phyloP scores from a whole-genome alignment of 2,329 filamentous ascomycete species.

The Diaporthe destruens region DNA sequence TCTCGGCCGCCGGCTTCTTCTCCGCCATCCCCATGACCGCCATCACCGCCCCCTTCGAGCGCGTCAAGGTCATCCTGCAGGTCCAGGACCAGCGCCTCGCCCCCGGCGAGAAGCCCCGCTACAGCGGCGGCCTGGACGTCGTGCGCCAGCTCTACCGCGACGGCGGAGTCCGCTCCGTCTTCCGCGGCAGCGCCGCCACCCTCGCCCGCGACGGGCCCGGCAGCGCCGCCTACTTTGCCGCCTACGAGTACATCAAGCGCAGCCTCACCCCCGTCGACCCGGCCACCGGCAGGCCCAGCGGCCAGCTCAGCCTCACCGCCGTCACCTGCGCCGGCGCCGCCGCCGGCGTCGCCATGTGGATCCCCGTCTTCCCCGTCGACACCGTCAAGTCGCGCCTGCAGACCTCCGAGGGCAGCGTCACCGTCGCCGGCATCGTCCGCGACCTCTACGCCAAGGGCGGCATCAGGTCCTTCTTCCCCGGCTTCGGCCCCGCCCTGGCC shows the following conservation, averaged over 20 bases:
- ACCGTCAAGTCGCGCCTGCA: conserved; percentile 96
- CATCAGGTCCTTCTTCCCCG: conserved; percentile 94
- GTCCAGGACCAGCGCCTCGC: conserved; percentile 90
- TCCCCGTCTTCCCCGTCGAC: conserved; percentile 96
- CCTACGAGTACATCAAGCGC: conserved; percentile 96
- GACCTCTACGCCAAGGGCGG: conserved; percentile 88
- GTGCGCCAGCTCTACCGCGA: conserved; percentile 93
- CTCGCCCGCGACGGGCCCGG: conserved; percentile 94
- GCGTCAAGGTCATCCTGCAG: conserved; percentile 97
- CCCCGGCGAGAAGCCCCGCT: conserved; percentile 92
- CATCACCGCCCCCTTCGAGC: conserved; percentile 99
- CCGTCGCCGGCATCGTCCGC: conserved; percentile 81
- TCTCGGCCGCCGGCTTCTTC: conserved; percentile 95
- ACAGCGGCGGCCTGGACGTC: conserved; percentile 88
- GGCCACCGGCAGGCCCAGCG: conserved; percentile 76
- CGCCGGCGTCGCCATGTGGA: conserved; percentile 98
- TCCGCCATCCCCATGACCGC: conserved; percentile 96
- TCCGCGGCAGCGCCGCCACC: conserved; percentile 90
- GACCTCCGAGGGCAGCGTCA: conserved; percentile 84
- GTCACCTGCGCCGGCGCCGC: conserved; percentile 89
- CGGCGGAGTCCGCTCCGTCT: conserved; percentile 91
- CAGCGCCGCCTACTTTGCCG: conserved; percentile 94
- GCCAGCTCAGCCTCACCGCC: conserved; percentile 83
- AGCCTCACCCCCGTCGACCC: conserved; percentile 85
- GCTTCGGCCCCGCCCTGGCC: conserved; percentile 91